Conservation (phyloP, 371 early-diverging fungal genomes). For the Choanephora cucurbitarum region DNA sequence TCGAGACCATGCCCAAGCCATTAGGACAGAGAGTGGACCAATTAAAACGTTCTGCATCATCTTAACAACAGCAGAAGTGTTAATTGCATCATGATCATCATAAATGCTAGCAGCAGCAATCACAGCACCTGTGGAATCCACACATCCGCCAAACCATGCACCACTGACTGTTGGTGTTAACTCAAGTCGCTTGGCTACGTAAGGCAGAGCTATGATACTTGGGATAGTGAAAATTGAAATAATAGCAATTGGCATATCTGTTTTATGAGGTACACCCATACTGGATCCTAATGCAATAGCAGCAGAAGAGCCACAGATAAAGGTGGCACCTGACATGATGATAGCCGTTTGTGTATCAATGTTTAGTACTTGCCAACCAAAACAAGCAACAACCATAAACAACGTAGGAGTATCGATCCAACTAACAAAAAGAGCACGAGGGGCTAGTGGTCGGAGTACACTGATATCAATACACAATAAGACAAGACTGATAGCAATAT, state of each 20-base stretch:
- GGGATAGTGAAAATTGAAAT: conserved; percentile 68
- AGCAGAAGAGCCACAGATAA: conserved; percentile 67
- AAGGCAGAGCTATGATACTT: conserved; percentile 65
- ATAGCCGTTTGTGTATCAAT: conserved; percentile 63
- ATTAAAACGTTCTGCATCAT: conserved; percentile 69
- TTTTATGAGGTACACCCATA: conserved; percentile 59
- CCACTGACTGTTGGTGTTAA: conserved; percentile 54
- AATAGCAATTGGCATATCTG: conserved; percentile 65
- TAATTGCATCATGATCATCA: conserved; percentile 54
- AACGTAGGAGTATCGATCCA: conserved; percentile 65
- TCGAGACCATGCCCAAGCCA: conserved; percentile 60
- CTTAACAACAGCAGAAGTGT: conserved; percentile 63
- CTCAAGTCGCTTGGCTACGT: conserved; percentile 50
- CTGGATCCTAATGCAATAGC: conserved; percentile 62
- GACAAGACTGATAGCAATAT: conserved; percentile 64
- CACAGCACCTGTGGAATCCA: conserved; percentile 69
- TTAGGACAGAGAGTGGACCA: conserved; percentile 60
- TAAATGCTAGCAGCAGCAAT: conserved; percentile 69
- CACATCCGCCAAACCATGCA: conserved; percentile 70
- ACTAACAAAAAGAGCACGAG: conserved; percentile 63
- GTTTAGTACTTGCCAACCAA: conserved; percentile 52
- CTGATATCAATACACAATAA: conserved; percentile 61
- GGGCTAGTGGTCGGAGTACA: conserved; percentile 55
- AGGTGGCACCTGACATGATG: conserved; percentile 65
- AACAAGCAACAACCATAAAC: conserved; percentile 55